Evolutionary conservation across 306 rosid species (phyloP).

Genomic region (Gleditsia sinensis): DNA sequence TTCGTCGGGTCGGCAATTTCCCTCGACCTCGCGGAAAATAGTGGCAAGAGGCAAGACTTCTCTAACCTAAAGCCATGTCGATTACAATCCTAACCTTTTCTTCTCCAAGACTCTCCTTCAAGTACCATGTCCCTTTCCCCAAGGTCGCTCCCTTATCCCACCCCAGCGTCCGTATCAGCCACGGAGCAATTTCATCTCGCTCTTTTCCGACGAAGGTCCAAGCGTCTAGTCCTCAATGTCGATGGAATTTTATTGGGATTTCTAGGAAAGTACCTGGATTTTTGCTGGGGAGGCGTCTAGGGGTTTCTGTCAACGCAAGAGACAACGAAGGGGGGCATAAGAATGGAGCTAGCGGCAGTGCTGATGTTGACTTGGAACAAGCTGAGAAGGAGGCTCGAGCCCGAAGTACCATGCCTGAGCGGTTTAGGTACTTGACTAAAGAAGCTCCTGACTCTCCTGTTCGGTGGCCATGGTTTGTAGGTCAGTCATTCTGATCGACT

Average conservation of each 20-base stretch:
- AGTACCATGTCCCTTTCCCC: slow-evolving; percentile 30
- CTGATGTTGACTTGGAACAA: slow-evolving; percentile 39
- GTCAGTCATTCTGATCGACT: slow-evolving; percentile 34
- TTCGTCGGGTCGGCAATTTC: background rate
- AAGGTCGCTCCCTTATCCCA: slow-evolving; percentile 29
- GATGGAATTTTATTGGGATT: slow-evolving; percentile 31
- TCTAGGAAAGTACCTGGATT: slow-evolving; percentile 37
- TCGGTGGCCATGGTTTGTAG: slow-evolving; percentile 86
- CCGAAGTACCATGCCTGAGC: slow-evolving; percentile 75
- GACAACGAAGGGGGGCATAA: slow-evolving; percentile 11
- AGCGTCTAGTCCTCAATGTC: slow-evolving; percentile 26
- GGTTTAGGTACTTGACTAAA: slow-evolving; percentile 66
- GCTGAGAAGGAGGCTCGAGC: slow-evolving; percentile 60
- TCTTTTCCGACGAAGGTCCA: slow-evolving; percentile 37
- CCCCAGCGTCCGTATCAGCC: slow-evolving; percentile 9
- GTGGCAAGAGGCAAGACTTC: background rate
- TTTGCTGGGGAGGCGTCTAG: slow-evolving; percentile 37
- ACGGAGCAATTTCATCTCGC: slow-evolving; percentile 26
- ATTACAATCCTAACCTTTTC: slow-evolving; percentile 46
- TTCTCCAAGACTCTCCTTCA: slow-evolving; percentile 46
- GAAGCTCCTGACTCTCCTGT: slow-evolving; percentile 78
- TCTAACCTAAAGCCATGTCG: slow-evolving; percentile 49
- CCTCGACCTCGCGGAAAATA: background rate
- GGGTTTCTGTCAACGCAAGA: slow-evolving; percentile 32
- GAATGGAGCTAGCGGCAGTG: slow-evolving; percentile 23